Evolutionary conservation across 2,329 filamentous ascomycete genomes (phyloP).

Genomic region (Dothistroma septosporum): DNA sequence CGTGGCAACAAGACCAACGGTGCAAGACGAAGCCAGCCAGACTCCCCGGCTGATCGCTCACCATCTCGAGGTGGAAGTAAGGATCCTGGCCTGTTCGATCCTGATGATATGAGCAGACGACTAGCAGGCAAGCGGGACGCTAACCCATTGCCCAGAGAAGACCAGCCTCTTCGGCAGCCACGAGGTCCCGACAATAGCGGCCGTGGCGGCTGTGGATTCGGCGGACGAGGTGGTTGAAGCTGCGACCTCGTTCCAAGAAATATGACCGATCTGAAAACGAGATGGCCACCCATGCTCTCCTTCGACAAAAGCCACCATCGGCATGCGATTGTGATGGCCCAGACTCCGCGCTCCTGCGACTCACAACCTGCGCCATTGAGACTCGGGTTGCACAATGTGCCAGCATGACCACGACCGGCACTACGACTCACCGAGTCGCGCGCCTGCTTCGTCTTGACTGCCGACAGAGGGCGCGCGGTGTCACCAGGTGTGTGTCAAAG

Average conservation of each 20-base stretch:
- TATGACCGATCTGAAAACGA: background rate
- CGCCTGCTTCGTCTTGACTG: too few species aligned
- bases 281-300: background rate
- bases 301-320: background rate
- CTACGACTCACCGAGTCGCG: too few species aligned
- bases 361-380: background rate
- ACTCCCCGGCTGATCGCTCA: conserved; percentile 36
- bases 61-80: conserved; percentile 28
- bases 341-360: background rate
- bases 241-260: background rate
- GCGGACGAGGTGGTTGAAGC: conserved; percentile 53
- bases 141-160: conserved; percentile 47
- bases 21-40: conserved; percentile 35
- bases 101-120: conserved; percentile 56
- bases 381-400: too few species aligned
- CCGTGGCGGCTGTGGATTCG: conserved; percentile 74
- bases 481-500: too few species aligned
- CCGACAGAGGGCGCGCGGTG: too few species aligned
- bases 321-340: background rate
- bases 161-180: conserved; percentile 68
- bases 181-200: conserved; percentile 73
- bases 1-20: conserved; percentile 30
- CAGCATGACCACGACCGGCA: too few species aligned
- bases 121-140: conserved; percentile 50
- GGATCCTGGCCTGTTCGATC: conserved; percentile 70